A percentile compares a stretch with the other conserved stretches of the same genome.
phyloP scores from a whole-genome alignment of 2,329 filamentous ascomycete genomes.

The Sporothrix mexicana region DNA sequence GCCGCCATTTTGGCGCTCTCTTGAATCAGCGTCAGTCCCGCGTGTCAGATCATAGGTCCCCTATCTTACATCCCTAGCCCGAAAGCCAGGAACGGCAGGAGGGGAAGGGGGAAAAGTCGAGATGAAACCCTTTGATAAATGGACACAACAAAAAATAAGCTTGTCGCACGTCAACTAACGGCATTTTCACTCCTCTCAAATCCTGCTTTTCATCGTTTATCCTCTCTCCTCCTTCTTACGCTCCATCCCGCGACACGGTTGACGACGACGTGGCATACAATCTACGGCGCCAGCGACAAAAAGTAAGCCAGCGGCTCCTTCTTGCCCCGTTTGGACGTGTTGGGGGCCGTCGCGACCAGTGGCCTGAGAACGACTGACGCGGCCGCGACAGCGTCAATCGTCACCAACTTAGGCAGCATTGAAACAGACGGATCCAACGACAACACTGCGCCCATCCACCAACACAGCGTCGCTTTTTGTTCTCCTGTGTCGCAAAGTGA shows the following conservation, averaged over 20 bases:
- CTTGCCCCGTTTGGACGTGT: neutral
- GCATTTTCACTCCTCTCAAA: neutral
- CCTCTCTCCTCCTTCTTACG: neutral
- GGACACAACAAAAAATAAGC: neutral
- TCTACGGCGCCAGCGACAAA: neutral
- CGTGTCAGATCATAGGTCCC: too few species aligned
- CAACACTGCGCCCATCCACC: neutral
- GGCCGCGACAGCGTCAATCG: neutral
- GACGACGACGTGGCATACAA: neutral
- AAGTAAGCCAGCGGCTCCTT: neutral
- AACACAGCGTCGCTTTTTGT: slow-evolving; percentile 1
- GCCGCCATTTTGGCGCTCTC: too few species aligned
- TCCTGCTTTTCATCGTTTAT: neutral
- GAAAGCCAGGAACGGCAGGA: too few species aligned
- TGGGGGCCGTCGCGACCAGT: too few species aligned
- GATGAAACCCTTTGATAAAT: too few species aligned
- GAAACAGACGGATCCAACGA: neutral
- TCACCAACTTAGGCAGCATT: slow-evolving; percentile 9
- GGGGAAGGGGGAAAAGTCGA: too few species aligned
- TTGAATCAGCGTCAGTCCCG: too few species aligned
- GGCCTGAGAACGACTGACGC: too few species aligned
- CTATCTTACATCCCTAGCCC: too few species aligned
- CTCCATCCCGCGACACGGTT: too few species aligned
- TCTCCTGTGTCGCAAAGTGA: neutral
- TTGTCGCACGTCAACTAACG: neutral